A percentile compares a stretch with the other conserved stretches of the same genome.
Conservation (phyloP, 2,329 filamentous ascomycete species). For the Hypoxylon sp. region DNA sequence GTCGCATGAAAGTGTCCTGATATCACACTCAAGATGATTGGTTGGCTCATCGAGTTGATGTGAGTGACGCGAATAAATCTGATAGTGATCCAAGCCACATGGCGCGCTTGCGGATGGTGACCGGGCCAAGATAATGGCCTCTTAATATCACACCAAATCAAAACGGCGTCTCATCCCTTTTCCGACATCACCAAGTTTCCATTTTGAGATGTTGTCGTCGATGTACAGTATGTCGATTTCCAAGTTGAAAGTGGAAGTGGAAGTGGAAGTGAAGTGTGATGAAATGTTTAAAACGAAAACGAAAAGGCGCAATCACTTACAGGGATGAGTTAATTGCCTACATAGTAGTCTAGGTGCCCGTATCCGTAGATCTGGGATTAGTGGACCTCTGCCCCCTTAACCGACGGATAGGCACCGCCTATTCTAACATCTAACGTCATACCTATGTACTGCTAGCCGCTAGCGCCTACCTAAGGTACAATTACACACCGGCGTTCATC, state of each 20-base stretch:
- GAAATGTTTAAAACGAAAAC: no score
- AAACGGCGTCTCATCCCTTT: not conserved
- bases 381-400: conserved; percentile 6
- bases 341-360: no score
- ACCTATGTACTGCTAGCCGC: no score
- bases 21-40: conserved; percentile 29
- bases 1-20: conserved; percentile 26
- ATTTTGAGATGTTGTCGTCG: conserved; percentile 3
- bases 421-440: conserved; percentile 5
- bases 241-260: not conserved
- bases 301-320: not conserved
- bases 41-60: conserved; percentile 14
- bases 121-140: conserved; percentile 4
- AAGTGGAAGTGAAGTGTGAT: no score
- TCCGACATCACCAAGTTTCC: not conserved
- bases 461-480: not conserved
- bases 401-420: no score
- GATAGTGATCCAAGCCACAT: conserved; percentile 28
- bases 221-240: not conserved
- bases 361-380: conserved; percentile 25
- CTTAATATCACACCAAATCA: conserved; percentile 13
- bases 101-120: conserved; percentile 19
- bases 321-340: not conserved
- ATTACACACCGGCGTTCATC: no score
- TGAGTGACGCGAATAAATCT: conserved; percentile 22